Evolutionary conservation across 352 stramenopile genomes (phyloP).

Genomic region (Phytophthora pisi): DNA sequence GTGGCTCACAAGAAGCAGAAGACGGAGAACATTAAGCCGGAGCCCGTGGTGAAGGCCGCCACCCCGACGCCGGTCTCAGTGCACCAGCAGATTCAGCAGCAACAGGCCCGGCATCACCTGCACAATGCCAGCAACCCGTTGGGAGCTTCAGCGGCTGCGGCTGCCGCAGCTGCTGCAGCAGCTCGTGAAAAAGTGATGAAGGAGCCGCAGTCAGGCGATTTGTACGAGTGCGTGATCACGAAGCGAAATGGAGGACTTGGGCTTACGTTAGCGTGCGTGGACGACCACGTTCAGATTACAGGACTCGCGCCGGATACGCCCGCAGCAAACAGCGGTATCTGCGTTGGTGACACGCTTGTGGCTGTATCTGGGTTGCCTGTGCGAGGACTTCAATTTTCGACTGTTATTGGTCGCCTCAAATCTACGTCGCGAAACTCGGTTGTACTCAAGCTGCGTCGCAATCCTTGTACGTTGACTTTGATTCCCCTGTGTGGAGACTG

Average conservation of each 20-base stretch:
- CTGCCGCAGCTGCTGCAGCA: constrained; percentile 35
- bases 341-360: constrained; percentile 78
- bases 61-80: constrained; percentile 20
- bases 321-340: constrained; percentile 74
- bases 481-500: background rate
- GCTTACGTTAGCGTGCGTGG: constrained; percentile 77
- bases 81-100: constrained; percentile 32
- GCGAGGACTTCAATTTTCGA: constrained; percentile 83
- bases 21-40: constrained; percentile 51
- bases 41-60: constrained; percentile 25
- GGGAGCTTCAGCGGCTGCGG: constrained; percentile 28
- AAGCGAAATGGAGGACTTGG: constrained; percentile 79
- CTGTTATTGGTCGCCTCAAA: constrained; percentile 78
- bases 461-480: constrained; percentile 69
- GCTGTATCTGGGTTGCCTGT: constrained; percentile 75
- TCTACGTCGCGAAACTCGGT: constrained; percentile 82
- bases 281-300: constrained; percentile 87
- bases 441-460: constrained; percentile 78
- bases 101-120: constrained; percentile 33
- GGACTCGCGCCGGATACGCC: constrained; percentile 73
- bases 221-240: constrained; percentile 89
- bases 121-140: constrained; percentile 36
- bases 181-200: constrained; percentile 85
- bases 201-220: constrained; percentile 74
- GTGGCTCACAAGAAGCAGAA: constrained; percentile 51